Evolutionary conservation across 2,329 filamentous ascomycete species (phyloP), one percentile per base, ranked within the genome.

Genomic region (Xylariomycetidae sp.): DNA sequence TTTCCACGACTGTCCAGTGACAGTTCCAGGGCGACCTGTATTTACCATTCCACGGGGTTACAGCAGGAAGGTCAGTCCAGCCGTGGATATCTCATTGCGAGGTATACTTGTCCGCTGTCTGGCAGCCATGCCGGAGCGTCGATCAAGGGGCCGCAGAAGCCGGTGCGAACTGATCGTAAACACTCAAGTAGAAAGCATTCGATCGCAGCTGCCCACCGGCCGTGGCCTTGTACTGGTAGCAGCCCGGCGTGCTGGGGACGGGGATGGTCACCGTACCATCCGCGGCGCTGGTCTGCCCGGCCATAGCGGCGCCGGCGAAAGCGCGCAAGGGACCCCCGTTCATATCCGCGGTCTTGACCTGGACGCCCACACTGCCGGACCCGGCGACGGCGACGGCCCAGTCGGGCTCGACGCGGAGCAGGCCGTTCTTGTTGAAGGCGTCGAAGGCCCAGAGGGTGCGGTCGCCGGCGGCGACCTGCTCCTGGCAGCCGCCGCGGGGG

Each of bases 391-490:
- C 32, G 16, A 35, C 32, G 7, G 26, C 26, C 14, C 18, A 35
- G 15, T 15, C 32, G 14, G 32, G 32, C 10, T 18, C 16, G 10
- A 35, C 26, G 3, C 15, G 9, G 13, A 35, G 26, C 6, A 35
- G 25, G 8, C 8, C 25, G 13, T 13, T 17, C 13, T 29, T 29
- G 14, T 14, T 30, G 12, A 35, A 35, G 18, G 26, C 32, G 19
- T 35, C 19, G 14, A 35, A 35, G n/a, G 32, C 32, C 9, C 26
- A 35, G 12, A 35, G 32, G 16, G 32, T 35, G 20, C 25, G 25
- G 14, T 35, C 32, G 8, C 19, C 26, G 3, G 12, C 30, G 10
- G n/a, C 16, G 6, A 29, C 26, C 5, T 35, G 19, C 14, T 25
- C 19, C 26, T 35, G 32, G 10, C 32, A 35, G 2, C 32, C 32